Conservation (phyloP, 805 yeast species). For the Saccharomycopsis microspora region DNA sequence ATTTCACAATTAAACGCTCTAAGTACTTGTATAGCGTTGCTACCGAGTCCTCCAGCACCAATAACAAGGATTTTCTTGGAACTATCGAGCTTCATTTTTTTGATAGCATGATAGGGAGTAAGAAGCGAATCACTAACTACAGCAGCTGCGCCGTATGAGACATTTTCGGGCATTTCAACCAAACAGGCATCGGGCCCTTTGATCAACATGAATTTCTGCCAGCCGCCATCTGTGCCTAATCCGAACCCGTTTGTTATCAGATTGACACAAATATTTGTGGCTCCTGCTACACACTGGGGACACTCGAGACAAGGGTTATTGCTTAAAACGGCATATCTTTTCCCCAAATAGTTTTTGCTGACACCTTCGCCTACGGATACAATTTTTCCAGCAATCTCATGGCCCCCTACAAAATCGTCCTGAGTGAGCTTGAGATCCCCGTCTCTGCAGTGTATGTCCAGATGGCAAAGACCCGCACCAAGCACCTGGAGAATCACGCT, state of each 20-base stretch:
- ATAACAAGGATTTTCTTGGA: constrained; percentile 20
- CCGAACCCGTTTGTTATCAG: constrained; percentile 17
- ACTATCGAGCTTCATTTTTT: constrained; percentile 19
- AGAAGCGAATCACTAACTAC: constrained; percentile 24
- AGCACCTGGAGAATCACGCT: constrained; percentile 14
- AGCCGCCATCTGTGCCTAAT: constrained; percentile 23
- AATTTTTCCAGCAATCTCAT: constrained; percentile 23
- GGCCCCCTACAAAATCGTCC: constrained; percentile 22
- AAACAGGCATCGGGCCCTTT: background rate
- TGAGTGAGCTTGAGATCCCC: background rate
- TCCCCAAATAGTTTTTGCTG: constrained; percentile 12
- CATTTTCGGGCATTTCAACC: constrained; percentile 22
- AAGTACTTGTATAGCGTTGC: constrained; percentile 23
- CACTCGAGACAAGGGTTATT: constrained; percentile 25
- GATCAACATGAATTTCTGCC: constrained; percentile 20
- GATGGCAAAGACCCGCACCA: constrained; percentile 26
- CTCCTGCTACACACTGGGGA: constrained; percentile 98
- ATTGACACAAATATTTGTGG: constrained; percentile 65
- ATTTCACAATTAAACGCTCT: constrained; percentile 18
- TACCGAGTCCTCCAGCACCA: constrained; percentile 26
- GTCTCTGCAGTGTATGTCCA: constrained; percentile 29
- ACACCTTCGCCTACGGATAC: constrained; percentile 16
- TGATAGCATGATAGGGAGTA: constrained; percentile 26
- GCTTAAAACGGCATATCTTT: constrained; percentile 16
- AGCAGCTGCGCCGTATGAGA: constrained; percentile 23